phyloP scores from a whole-genome alignment of 2,329 filamentous ascomycete species.

The Pestalotiopsis sp. region DNA sequence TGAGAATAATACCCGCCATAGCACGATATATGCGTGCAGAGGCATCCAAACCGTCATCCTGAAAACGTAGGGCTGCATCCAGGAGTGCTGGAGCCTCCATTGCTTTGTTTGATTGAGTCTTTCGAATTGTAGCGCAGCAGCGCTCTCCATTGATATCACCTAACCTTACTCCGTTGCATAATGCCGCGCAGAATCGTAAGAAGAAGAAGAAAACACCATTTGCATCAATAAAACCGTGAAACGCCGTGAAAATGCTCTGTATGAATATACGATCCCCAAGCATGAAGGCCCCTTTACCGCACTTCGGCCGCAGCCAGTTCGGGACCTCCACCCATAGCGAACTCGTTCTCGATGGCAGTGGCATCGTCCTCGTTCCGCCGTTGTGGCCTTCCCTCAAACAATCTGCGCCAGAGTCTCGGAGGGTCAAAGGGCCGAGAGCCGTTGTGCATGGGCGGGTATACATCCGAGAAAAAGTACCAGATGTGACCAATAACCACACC shows the following conservation, averaged over 20 bases:
- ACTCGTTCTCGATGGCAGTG: conserved; percentile 60
- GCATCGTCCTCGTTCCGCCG: conserved; percentile 43
- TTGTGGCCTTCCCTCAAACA: conserved; percentile 67
- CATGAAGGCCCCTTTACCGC: conserved; percentile 19
- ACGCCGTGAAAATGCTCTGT: not conserved
- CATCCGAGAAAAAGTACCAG: conserved; percentile 98
- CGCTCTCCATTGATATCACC: not conserved
- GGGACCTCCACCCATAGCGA: conserved; percentile 55
- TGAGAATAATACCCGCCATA: not conserved
- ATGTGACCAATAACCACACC: conserved; percentile 93
- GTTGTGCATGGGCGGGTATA: conserved; percentile 88
- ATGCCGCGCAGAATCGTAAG: not conserved
- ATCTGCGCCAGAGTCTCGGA: conserved; percentile 81
- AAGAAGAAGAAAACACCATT: not conserved
- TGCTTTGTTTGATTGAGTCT: not conserved
- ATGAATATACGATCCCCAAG: not conserved
- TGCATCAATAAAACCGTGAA: not conserved
- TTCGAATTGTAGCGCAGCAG: not conserved
- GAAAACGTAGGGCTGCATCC: not conserved
- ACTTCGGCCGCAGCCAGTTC: conserved; percentile 58
- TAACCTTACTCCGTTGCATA: not conserved
- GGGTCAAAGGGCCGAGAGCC: conserved; percentile 86
- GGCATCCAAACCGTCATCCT: not conserved
- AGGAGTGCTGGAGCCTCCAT: not conserved
- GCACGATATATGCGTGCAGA: not conserved